Conservation (phyloP, 2,329 filamentous ascomycete species). For the Beauveria sp. region DNA sequence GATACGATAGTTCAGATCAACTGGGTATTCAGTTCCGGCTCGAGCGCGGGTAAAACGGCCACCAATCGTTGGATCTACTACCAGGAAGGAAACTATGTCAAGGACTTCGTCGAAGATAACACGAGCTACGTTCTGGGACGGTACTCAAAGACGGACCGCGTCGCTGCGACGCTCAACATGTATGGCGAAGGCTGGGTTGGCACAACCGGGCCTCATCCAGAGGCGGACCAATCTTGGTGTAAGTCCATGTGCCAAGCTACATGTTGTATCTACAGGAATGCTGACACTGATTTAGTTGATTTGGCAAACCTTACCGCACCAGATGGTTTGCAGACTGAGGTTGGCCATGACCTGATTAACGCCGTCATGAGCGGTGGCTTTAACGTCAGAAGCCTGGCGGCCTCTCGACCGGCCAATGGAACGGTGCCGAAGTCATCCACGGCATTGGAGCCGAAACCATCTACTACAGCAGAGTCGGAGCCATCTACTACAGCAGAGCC, state of each 20-base stretch:
- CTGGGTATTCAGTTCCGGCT: slow-evolving; percentile 16
- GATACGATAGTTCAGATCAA: slow-evolving; percentile 20
- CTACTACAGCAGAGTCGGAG: too few relatives aligned
- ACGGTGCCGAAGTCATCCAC: neutral
- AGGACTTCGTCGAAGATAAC: slow-evolving; percentile 6
- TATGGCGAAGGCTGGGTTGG: slow-evolving; percentile 20
- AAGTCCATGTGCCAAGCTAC: slow-evolving; percentile 5
- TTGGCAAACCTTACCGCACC: slow-evolving; percentile 15
- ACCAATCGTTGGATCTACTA: slow-evolving; percentile 19
- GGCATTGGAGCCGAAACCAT: neutral
- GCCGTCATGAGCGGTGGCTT: slow-evolving; percentile 14
- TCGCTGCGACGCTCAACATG: slow-evolving; percentile 18
- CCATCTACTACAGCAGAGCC: too few relatives aligned
- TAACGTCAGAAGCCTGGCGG: neutral
- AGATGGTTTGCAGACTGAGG: slow-evolving; percentile 17
- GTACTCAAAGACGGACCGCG: slow-evolving; percentile 18
- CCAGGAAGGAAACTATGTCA: slow-evolving; percentile 19
- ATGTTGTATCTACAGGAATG: neutral
- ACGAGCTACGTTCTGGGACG: slow-evolving; percentile 14
- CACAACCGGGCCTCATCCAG: slow-evolving; percentile 20
- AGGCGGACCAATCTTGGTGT: slow-evolving; percentile 20
- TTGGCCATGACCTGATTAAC: slow-evolving; percentile 18
- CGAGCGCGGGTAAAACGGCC: slow-evolving; percentile 11
- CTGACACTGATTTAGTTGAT: slow-evolving; percentile 5
- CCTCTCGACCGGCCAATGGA: neutral